Evolutionary conservation across 352 stramenopile species (phyloP).

Genomic region (Pseudoperonospora humuli): DNA sequence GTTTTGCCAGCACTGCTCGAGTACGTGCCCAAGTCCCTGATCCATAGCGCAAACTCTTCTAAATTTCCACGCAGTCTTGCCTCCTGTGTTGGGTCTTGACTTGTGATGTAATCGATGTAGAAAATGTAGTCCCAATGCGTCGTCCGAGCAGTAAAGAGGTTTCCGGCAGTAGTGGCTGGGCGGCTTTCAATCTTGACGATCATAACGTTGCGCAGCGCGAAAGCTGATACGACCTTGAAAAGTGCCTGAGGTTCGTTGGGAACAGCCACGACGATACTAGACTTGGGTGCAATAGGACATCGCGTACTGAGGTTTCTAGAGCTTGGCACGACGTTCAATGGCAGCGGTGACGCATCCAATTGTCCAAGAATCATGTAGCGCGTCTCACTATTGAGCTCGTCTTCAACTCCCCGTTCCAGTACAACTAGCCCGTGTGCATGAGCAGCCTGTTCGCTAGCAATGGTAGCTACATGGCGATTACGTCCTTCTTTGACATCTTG

Average conservation of each 20-base stretch:
- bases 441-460: slow-evolving; percentile 58
- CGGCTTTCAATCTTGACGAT: slow-evolving; percentile 81
- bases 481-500: slow-evolving; percentile 52
- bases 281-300: slow-evolving; percentile 35
- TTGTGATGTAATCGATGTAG: slow-evolving; percentile 69
- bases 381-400: slow-evolving; percentile 67
- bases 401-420: slow-evolving; percentile 44
- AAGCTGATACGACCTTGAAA: slow-evolving; percentile 74
- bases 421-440: slow-evolving; percentile 43
- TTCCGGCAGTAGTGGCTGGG: slow-evolving; percentile 50
- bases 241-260: slow-evolving; percentile 62
- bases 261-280: slow-evolving; percentile 60
- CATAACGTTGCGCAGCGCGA: slow-evolving; percentile 65
- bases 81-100: slow-evolving; percentile 35
- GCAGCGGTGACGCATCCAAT: slow-evolving; percentile 34
- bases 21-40: slow-evolving; percentile 71
- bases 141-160: slow-evolving; percentile 54
- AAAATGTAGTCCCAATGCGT: slow-evolving; percentile 81
- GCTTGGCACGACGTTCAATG: slow-evolving; percentile 16
- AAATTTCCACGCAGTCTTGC: slow-evolving; percentile 46
- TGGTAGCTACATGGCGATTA: slow-evolving; percentile 42
- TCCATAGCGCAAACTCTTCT: slow-evolving; percentile 69
- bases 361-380: slow-evolving; percentile 66
- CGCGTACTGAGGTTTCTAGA: slow-evolving; percentile 5
- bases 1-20: slow-evolving; percentile 51